phyloP scores from a whole-genome alignment of 2,329 filamentous ascomycete species.

The Hysterium pulicare region DNA sequence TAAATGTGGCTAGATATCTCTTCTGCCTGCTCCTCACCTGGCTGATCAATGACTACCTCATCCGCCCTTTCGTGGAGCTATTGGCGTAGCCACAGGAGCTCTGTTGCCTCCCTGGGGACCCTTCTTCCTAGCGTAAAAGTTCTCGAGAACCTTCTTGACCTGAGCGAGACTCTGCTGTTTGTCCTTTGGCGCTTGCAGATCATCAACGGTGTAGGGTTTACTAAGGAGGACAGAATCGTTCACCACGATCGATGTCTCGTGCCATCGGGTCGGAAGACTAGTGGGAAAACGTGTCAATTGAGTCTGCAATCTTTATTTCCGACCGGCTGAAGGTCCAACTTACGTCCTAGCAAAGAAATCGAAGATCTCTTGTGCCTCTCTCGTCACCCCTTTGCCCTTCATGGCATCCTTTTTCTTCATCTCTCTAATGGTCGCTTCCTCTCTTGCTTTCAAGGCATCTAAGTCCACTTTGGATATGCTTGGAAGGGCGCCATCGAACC shows the following conservation, averaged over 20 bases:
- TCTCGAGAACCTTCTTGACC: constrained; percentile 47
- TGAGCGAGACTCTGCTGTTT: constrained; percentile 42
- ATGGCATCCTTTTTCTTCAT: constrained; percentile 57
- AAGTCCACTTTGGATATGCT: constrained; percentile 52
- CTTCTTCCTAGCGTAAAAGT: constrained; percentile 43
- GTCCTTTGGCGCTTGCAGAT: constrained; percentile 46
- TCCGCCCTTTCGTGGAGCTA: constrained; percentile 17
- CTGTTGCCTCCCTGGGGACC: constrained; percentile 9
- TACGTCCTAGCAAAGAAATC: constrained; percentile 59
- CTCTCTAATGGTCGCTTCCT: constrained; percentile 54
- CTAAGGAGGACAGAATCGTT: constrained; percentile 59
- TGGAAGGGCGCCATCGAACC: constrained; percentile 45
- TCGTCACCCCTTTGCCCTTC: constrained; percentile 58
- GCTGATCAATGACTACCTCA: no score
- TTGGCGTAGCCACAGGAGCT: constrained; percentile 14
- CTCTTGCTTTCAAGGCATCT: constrained; percentile 52
- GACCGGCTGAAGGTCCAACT: constrained; percentile 13
- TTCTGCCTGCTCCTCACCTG: no score
- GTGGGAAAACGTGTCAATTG: background rate
- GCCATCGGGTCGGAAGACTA: constrained; percentile 57
- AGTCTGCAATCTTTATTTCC: background rate
- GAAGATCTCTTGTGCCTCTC: constrained; percentile 61
- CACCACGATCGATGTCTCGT: constrained; percentile 57
- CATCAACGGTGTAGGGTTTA: constrained; percentile 56
- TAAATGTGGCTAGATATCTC: no score